Evolutionary conservation across 371 early-diverging fungal genomes (phyloP), one percentile per base, ranked within the genome.

Genomic region (Vairimorpha apis): DNA sequence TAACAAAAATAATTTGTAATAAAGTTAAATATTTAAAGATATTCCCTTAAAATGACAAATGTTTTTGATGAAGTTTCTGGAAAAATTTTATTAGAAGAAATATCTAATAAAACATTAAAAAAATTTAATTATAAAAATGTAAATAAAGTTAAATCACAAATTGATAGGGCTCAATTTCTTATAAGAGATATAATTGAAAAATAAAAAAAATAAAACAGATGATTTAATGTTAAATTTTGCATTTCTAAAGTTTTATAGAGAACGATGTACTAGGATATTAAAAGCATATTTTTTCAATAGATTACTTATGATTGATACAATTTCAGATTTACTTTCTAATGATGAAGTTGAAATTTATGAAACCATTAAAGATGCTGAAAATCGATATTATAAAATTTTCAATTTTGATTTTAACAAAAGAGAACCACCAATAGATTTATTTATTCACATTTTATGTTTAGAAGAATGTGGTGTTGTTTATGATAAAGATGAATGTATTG

Each of bases 391-490:
- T 12, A 18, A 18, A 21, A 21, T 35, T 60, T 67, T 72, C 23
- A 21, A 41, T 1, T 30, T 44, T 10, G n/a, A n/a, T n/a, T 21
- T 29, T 38, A 32, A 13, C 2, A 16, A 7, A 12, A 30, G 29
- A 16, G 23, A 49, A 4, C 68, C 70, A 44, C 80, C 80, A 16
- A 14, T 72, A 13, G 53, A 67, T 8, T 62, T 72, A 18, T 79
- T 53, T 72, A 64, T 76, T 1, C 63, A 70, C 10, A 51, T 79
- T 23, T 8, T 76, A 14, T 58, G 74, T 10, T 21, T 71, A 16
- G 65, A 70, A 56, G 80, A 79, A 41, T 76, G 77, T 64, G 80
- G 80, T 13, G 18, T 76, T 21, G 70, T 79, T 25, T 45, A 77
- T 69, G 66, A 59, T 47, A 71, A 43, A 7, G 71, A 76, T 55